Conservation (phyloP, 108 stramenopile genomes). For the Seminavis robusta region DNA sequence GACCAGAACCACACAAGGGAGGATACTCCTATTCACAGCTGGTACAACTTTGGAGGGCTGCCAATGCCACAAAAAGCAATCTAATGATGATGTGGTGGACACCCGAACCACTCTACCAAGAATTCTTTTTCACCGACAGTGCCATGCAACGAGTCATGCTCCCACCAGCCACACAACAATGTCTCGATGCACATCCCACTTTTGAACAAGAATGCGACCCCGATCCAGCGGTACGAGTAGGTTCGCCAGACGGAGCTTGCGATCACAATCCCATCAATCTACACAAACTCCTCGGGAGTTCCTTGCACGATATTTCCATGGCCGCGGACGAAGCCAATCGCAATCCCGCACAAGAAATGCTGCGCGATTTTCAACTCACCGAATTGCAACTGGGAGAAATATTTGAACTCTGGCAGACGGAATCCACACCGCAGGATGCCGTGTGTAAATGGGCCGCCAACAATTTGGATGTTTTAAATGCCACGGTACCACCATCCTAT, state of each 20-base stretch:
- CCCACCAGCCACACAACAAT: no score
- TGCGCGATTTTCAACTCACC: neutral
- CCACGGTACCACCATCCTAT: slow-evolving; percentile 17
- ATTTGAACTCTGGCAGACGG: neutral
- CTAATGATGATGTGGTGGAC: slow-evolving; percentile 9
- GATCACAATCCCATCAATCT: slow-evolving; percentile 1
- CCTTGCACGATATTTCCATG: neutral
- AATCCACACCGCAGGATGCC: slow-evolving; percentile 8
- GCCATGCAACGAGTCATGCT: no score
- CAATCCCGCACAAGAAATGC: slow-evolving; percentile 6
- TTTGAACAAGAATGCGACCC: slow-evolving; percentile 10
- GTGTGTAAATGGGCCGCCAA: slow-evolving; percentile 25
- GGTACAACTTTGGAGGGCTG: slow-evolving; percentile 3
- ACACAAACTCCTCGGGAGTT: slow-evolving; percentile 7
- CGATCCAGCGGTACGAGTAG: slow-evolving; percentile 6
- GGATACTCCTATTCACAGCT: neutral
- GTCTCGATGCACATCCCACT: no score
- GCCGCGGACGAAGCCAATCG: neutral
- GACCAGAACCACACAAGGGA: neutral
- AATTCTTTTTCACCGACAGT: no score
- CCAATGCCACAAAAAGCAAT: slow-evolving; percentile 1
- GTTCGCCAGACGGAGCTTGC: slow-evolving; percentile 26
- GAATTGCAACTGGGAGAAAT: slow-evolving; percentile 5
- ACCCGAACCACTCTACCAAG: no score
- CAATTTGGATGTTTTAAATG: slow-evolving; percentile 12